Evolutionary conservation across 2,329 filamentous ascomycete species (phyloP), one percentile per base, ranked within the genome.

Genomic region (Metarhizium brunneum): DNA sequence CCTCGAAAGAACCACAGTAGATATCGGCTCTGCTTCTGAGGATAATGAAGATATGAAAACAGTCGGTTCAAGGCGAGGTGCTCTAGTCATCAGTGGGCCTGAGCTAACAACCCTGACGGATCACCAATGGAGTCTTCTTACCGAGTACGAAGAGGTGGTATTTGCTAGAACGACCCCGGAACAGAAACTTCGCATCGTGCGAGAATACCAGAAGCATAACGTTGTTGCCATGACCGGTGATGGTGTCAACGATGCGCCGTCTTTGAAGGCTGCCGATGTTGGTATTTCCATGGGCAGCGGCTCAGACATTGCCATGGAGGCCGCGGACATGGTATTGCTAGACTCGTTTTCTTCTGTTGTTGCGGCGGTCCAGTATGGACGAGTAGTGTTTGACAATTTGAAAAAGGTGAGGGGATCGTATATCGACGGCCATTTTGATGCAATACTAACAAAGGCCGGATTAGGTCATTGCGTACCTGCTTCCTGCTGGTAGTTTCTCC

Each of bases 191-290:
- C 83, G 86, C 38, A 91, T 91, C 58, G 87, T 92, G n/a, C 81
- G 81, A 35, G 86, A 88, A 66, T 85, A 90, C 58, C 87, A 89
- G 64, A 69, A 76, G 8, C 75, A 80, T 65, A 86, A 61, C 69
- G 85, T 88, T 2, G 83, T 95, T 0, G 90, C 85, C 43, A 94
- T 95, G 82, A 88, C 92, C 2, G 90, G 90, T 42, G 90, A 95
- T 62, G 90, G 90, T 18, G 89, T 92, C 61, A 95, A 95, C 63
- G 90, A 95, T 65, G 87, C 89, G 0, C 89, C 90, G 0, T 90
- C 90, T 2, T 80, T 95, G 4, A 84, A 87, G 2, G 84, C 85
- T 1, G 88, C 90, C 16, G 90, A 95, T 62, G 83, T 95, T 1
- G 88, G 88, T 56, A 92, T 95, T 58, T 87, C 89, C 1, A 84